A percentile compares a stretch with the other conserved stretches of the same genome.
Conservation (phyloP, 1,139 yeast species). For the Pichia sp. region DNA sequence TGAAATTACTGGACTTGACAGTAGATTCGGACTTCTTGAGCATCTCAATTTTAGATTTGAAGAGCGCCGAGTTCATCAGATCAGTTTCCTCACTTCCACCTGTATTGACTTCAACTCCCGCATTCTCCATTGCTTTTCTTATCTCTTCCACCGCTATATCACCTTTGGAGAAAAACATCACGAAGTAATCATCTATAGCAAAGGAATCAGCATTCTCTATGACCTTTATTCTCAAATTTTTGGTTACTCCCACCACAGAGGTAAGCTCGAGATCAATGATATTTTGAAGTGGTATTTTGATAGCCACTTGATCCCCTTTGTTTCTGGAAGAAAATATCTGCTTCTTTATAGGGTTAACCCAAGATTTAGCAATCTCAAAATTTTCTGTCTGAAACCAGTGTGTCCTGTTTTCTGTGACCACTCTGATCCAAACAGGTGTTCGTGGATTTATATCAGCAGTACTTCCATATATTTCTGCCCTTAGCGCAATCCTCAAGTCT, state of each 20-base stretch:
- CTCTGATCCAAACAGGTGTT: constrained; percentile 41
- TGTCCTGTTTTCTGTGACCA: constrained; percentile 50
- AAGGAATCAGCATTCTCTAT: constrained; percentile 43
- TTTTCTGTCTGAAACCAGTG: constrained; percentile 72
- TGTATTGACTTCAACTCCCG: constrained; percentile 20
- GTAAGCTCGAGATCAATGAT: constrained; percentile 56
- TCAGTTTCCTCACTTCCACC: constrained; percentile 14
- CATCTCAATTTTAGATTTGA: constrained; percentile 21
- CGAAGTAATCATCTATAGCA: constrained; percentile 59
- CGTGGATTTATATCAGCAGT: constrained; percentile 15
- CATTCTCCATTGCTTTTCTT: constrained; percentile 20
- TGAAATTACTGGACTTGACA: constrained; percentile 20
- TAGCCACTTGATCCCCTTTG: constrained; percentile 62
- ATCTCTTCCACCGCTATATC: constrained; percentile 26
- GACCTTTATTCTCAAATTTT: constrained; percentile 37
- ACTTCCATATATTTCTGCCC: constrained; percentile 44
- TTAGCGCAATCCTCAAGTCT: constrained; percentile 57
- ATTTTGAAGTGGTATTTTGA: constrained; percentile 68
- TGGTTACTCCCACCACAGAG: constrained; percentile 38
- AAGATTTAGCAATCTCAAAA: constrained; percentile 61
- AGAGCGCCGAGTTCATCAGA: constrained; percentile 15
- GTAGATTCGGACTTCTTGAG: constrained; percentile 20
- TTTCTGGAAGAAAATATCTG: constrained; percentile 70
- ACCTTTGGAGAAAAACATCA: constrained; percentile 55
- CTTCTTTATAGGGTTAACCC: constrained; percentile 73